A percentile compares a stretch with the other conserved stretches of the same genome.
Conservation (phyloP, 2,329 filamentous ascomycete species). For the Ophiostoma piceae region DNA sequence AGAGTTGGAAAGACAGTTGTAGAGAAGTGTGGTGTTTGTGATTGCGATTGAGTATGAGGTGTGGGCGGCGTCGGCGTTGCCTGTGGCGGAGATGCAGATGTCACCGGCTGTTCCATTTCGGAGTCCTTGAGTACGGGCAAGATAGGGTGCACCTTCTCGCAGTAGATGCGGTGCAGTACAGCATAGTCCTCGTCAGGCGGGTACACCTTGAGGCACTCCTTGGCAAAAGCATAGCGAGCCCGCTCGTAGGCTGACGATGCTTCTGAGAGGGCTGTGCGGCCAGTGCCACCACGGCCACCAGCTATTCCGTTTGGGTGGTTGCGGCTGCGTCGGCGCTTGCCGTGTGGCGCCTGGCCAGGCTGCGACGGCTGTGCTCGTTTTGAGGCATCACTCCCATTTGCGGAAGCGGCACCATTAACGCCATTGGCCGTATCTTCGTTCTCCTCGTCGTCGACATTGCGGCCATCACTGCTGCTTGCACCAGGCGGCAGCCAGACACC, state of each 20-base stretch:
- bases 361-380: neutral
- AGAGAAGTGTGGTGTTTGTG: conserved; percentile 5
- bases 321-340: conserved; percentile 14
- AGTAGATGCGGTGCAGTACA: conserved; percentile 43
- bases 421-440: neutral
- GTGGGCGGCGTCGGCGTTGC: neutral
- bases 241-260: conserved; percentile 24
- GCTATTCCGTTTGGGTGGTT: neutral
- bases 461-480: neutral
- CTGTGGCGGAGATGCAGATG: neutral
- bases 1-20: conserved; percentile 40
- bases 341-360: neutral
- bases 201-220: conserved; percentile 43
- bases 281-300: neutral
- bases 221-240: conserved; percentile 25
- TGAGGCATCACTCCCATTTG: neutral
- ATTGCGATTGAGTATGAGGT: neutral
- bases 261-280: conserved; percentile 19
- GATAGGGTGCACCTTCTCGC: conserved; percentile 51
- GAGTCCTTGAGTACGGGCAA: conserved; percentile 47
- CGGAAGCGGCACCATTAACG: neutral
- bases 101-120: conserved; percentile 23
- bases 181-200: conserved; percentile 45
- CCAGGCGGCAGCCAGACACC: conserved; percentile 45
- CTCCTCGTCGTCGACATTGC: conserved; percentile 11